Conservation (phyloP, 805 yeast genomes). For the Barnettozyma pratensis region DNA sequence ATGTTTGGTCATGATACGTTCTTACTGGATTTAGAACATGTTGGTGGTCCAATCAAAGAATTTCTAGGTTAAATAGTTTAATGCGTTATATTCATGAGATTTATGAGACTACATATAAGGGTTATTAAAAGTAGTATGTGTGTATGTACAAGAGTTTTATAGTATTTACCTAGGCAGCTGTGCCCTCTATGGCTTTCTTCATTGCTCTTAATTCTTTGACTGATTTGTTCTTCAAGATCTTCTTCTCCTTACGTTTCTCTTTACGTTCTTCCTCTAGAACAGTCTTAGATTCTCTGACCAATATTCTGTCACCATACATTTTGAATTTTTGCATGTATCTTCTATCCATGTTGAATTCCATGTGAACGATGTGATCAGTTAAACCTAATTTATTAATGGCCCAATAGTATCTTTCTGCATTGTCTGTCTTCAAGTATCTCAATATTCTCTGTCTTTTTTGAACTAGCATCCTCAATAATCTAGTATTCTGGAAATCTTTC, state of each 20-base stretch:
- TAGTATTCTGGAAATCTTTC: slow-evolving; percentile 68
- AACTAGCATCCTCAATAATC: slow-evolving; percentile 73
- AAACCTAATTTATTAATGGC: slow-evolving; percentile 84
- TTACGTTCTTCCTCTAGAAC: slow-evolving; percentile 42
- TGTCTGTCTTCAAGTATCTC: slow-evolving; percentile 72
- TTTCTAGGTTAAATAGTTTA: slow-evolving; percentile 42
- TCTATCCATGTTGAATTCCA: slow-evolving; percentile 78
- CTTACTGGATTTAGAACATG: slow-evolving; percentile 68
- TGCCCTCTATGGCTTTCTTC: slow-evolving; percentile 20
- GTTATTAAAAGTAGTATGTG: not conserved
- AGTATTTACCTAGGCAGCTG: slow-evolving; percentile 4
- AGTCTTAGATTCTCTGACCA: slow-evolving; percentile 52
- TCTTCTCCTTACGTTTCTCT: slow-evolving; percentile 42
- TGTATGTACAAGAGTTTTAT: slow-evolving; percentile 6
- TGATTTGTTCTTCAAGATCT: slow-evolving; percentile 28
- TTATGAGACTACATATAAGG: not conserved
- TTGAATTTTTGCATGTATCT: slow-evolving; percentile 73
- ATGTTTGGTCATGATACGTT: slow-evolving; percentile 92
- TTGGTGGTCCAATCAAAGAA: slow-evolving; percentile 68
- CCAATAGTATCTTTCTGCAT: slow-evolving; percentile 81
- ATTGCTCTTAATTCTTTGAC: slow-evolving; percentile 21
- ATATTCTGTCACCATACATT: slow-evolving; percentile 69
- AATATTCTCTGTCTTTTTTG: slow-evolving; percentile 84
- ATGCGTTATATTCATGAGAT: not conserved
- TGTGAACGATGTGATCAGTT: slow-evolving; percentile 68